Evolutionary conservation across 257 asterid species (phyloP).

Genomic region (Fraxinus anomala): DNA sequence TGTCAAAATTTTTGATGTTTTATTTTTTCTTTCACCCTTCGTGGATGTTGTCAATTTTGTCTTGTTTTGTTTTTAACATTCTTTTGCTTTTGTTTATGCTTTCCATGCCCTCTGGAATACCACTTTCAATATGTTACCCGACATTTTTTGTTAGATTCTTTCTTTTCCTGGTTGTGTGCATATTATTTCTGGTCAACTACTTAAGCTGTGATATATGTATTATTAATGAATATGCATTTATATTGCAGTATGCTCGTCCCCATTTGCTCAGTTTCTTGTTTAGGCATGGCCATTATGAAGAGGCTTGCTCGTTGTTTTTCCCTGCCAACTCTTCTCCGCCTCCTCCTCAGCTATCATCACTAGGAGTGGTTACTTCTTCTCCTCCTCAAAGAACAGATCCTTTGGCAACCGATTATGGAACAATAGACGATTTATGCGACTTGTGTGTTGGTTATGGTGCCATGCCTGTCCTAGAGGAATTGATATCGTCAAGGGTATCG

Average conservation of each 20-base stretch:
- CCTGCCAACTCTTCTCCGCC: conserved; percentile 76
- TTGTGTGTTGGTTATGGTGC: conserved; percentile 86
- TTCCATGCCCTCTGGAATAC: conserved; percentile 5
- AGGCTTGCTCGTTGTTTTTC: conserved; percentile 84
- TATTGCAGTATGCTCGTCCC: conserved; percentile 88
- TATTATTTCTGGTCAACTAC: conserved; percentile 21
- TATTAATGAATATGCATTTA: conserved; percentile 18
- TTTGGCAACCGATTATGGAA: conserved; percentile 87
- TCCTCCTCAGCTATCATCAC: conserved; percentile 63
- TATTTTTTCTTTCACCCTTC: conserved; percentile 18
- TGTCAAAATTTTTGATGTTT: conserved; percentile 4
- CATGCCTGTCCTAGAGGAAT: conserved; percentile 86
- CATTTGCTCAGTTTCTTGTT: conserved; percentile 90
- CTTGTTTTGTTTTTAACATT: conserved; percentile 6
- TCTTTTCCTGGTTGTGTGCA: conserved; percentile 2
- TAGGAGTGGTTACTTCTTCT: conserved; percentile 68
- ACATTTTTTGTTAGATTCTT: conserved; percentile 14
- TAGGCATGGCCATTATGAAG: conserved; percentile 85
- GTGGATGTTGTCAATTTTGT: neutral
- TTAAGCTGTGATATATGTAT: conserved; percentile 15
- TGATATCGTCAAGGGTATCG: conserved; percentile 62
- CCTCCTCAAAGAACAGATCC: conserved; percentile 89
- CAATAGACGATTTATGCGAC: conserved; percentile 84
- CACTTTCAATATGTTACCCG: neutral
- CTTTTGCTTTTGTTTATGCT: conserved; percentile 1